A percentile compares a stretch with the other conserved stretches of the same genome.
phyloP scores from a whole-genome alignment of 1,139 yeast genomes.

The Sugiyamaella grinbergsii region DNA sequence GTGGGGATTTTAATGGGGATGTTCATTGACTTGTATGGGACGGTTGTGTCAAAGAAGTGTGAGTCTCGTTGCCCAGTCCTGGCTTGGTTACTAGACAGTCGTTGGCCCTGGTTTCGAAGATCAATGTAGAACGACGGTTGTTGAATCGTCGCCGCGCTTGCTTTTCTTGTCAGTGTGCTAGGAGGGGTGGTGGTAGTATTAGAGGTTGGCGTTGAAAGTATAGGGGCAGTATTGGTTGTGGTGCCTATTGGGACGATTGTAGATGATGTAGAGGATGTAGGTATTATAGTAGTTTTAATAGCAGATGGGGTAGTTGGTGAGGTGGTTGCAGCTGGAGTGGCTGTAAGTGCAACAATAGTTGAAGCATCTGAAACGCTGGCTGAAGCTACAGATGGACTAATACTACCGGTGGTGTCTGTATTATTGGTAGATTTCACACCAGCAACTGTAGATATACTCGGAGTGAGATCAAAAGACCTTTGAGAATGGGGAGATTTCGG shows the following conservation, averaged over 20 bases:
- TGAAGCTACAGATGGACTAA: no score
- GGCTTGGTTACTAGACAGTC: slow-evolving; percentile 26
- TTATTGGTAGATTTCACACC: no score
- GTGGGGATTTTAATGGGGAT: slow-evolving; percentile 44
- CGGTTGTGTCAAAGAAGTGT: slow-evolving; percentile 41
- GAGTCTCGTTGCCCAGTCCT: slow-evolving; percentile 37
- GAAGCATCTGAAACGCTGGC: background rate
- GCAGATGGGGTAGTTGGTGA: background rate
- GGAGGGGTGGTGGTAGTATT: slow-evolving; percentile 4
- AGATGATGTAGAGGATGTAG: slow-evolving; percentile 3
- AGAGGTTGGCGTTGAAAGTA: no score
- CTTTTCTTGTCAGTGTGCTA: slow-evolving; percentile 3
- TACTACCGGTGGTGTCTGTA: no score
- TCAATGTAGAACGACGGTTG: slow-evolving; percentile 37
- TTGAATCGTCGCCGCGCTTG: slow-evolving; percentile 13
- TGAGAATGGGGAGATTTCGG: slow-evolving; percentile 6
- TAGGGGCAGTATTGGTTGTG: background rate
- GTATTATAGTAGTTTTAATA: background rate
- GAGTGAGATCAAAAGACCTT: no score
- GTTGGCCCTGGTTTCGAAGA: slow-evolving; percentile 36
- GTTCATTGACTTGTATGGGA: slow-evolving; percentile 38
- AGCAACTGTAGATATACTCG: no score
- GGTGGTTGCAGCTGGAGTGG: background rate
- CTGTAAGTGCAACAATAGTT: background rate
- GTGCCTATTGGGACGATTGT: background rate